Evolutionary conservation across 2,329 filamentous ascomycete species (phyloP), one percentile per base, ranked within the genome.

Genomic region (Peltaster fructicola): DNA sequence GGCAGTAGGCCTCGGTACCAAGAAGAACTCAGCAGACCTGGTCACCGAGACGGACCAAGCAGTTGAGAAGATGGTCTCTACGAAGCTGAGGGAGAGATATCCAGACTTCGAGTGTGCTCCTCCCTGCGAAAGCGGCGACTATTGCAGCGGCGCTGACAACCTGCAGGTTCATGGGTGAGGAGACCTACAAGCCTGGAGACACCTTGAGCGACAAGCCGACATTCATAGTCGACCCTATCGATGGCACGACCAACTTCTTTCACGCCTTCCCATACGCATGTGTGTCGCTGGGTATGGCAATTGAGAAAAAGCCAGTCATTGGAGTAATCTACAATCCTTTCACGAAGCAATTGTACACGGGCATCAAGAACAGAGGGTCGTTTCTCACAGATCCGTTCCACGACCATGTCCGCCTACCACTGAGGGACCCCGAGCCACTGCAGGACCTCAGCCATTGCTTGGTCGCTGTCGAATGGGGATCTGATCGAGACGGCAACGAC

Each of bases 231-330:
- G 77, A 84, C 48, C 76, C 77, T 7, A 60, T 82, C 14, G 76
- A 82, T 41, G 75, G 63, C 20, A 82, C 77, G 3, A 74, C 82
- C 31, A 82, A 82, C 56, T 82, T 76, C 52, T 78, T 75, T 15
- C 77, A 82, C 47, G 61, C 79, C 5, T 80, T 79, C 43, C 74
- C 74, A 30, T 79, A 80, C 70, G 81, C 78, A 52, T 82, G 77
- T 48, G 71, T 82, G 20, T 78, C 72, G 17, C 80, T 82, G 40
- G 75, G 62, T 23, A 71, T 82, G 40, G 56, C 73, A 13, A 42
- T 77, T 27, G 49, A 62, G 10, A 58, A 63, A 5, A 48, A 56
- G 14, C 72, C 77, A 3, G 48, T 72, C 2, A 65, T 82, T 24
- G 77, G 77, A 11, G 64, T 80, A 22, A 72, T 82, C 40, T 68